Evolutionary conservation across 768 basidiomycete genomes (phyloP).

Genomic region (Termitomyces sp.): DNA sequence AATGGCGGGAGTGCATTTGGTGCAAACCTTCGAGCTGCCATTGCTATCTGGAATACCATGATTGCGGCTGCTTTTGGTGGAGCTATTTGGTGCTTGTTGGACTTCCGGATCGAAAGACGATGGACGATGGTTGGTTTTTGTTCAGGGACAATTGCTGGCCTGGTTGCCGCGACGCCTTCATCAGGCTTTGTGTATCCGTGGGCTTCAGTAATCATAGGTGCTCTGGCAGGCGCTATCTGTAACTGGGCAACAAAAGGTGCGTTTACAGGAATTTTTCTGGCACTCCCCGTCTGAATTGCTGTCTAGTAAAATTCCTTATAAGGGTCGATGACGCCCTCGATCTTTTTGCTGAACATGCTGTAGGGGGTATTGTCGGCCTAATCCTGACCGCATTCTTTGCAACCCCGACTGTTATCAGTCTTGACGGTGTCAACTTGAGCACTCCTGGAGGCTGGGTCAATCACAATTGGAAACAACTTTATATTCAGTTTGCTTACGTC

Average conservation of each 20-base stretch:
- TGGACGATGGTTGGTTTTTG: constrained; percentile 93
- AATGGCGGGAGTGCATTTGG: constrained; percentile 89
- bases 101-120: constrained; percentile 76
- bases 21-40: constrained; percentile 82
- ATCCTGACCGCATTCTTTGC: constrained; percentile 76
- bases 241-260: constrained; percentile 84
- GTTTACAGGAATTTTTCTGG: constrained; percentile 17
- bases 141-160: constrained; percentile 86
- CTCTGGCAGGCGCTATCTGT: constrained; percentile 66
- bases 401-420: constrained; percentile 52
- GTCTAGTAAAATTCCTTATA: constrained; percentile 62
- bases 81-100: constrained; percentile 78
- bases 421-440: constrained; percentile 63
- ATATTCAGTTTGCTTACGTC: constrained; percentile 70
- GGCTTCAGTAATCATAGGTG: constrained; percentile 73
- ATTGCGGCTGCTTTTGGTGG: constrained; percentile 79
- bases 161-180: constrained; percentile 87
- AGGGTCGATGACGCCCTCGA: constrained; percentile 87
- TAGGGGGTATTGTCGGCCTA: constrained; percentile 79
- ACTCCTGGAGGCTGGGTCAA: constrained; percentile 70
- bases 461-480: constrained; percentile 74
- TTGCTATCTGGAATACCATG: constrained; percentile 89
- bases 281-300: constrained; percentile 3
- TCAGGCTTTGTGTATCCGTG: constrained; percentile 80
- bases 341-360: constrained; percentile 87